Base-by-base conservation (phyloP, 192 early-diverging fungal species). In the Mortierella antarctica region DNA sequence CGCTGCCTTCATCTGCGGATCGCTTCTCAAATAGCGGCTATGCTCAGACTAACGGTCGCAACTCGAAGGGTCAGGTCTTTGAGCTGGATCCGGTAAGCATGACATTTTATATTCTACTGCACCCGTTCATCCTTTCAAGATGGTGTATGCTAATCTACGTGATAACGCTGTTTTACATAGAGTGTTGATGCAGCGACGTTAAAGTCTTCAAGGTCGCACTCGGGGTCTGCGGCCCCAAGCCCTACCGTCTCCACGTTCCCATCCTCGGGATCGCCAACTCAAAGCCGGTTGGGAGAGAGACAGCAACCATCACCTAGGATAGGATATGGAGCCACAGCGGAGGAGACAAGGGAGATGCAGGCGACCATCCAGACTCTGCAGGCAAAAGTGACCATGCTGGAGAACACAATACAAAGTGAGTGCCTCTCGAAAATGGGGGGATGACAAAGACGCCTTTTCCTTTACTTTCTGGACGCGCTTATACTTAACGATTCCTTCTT, bases 251-350 rank as follows among this genome's bases (percentile, higher is more conserved):
- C 55, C 3, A 70, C 50, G 54, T 70, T 69, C 53, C 53, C 74
- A 8, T 69, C 58, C 53, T 18, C 62, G 2, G 67, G 67, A 40
- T 70, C 74, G 3, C 74, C 74, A 11, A 18, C 65, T n/a, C 74
- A 70, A 14, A 45, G 56, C 14, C 61, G 74, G 4, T 40, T 70
- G 47, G 44, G 39, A 7, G 67, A 78, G 41, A 62, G 53, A 56
- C 74, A 70, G 41, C 67, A 70, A 20, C 50, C 55, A 3, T 78
- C 74, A 6, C 74, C 74, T 7, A 76, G 48, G 51, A 69, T 55
- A 31, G 55, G 46, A 48, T 17, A 31, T 2, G 21, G 50, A 0
- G 52, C n/a, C 18, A 40, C 42, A 5, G 10, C 21, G 13, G 74
- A 76, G 10, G 61, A 68, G 6, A 63, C 60, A 23, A 67, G 46